Percentiles rank a stretch among this genome's conserved stretches.
Conservation (phyloP, 2,329 filamentous ascomycete genomes). For the Epichloe gansuensis region DNA sequence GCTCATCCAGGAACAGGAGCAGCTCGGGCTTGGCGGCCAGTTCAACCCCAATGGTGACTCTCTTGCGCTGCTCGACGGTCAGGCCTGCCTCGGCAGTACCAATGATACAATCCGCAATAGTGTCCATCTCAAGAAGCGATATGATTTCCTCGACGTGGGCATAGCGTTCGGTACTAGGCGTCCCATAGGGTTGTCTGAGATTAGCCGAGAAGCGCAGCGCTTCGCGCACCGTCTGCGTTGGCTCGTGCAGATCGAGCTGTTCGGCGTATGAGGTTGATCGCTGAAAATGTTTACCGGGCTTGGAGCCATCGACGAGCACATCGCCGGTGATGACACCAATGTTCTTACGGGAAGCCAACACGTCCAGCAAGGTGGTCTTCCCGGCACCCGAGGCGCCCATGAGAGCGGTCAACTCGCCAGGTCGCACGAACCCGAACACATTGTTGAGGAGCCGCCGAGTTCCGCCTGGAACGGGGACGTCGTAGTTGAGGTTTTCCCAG, state of each 20-base stretch:
- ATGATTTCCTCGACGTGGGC: slow-evolving; percentile 51
- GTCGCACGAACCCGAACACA: slow-evolving; percentile 58
- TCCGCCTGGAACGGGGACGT: slow-evolving; percentile 47
- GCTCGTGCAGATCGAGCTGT: slow-evolving; percentile 50
- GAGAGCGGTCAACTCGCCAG: slow-evolving; percentile 64
- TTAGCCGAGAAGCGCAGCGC: slow-evolving; percentile 52
- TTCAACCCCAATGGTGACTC: slow-evolving; percentile 86
- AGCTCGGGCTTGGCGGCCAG: slow-evolving; percentile 71
- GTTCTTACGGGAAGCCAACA: slow-evolving; percentile 51
- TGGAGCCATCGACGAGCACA: slow-evolving; percentile 43
- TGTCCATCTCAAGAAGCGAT: slow-evolving; percentile 44
- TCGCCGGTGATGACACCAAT: slow-evolving; percentile 47
- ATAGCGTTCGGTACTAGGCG: slow-evolving; percentile 42
- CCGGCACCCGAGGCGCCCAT: slow-evolving; percentile 81
- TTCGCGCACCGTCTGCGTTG: slow-evolving; percentile 50
- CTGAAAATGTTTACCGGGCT: slow-evolving; percentile 48
- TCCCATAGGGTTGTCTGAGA: slow-evolving; percentile 43
- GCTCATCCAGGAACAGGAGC: slow-evolving; percentile 68
- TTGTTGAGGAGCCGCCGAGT: slow-evolving; percentile 42
- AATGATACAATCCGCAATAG: slow-evolving; percentile 47
- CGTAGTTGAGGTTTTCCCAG: slow-evolving; percentile 77
- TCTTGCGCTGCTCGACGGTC: slow-evolving; percentile 54
- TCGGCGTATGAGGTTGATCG: slow-evolving; percentile 51
- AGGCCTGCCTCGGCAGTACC: slow-evolving; percentile 55
- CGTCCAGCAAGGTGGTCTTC: slow-evolving; percentile 76